These are phyloP conservation scores for Monilinia aucupariae DNA, from an alignment of 2,329 filamentous ascomycete species.

Conservation along the genomic window DNA sequence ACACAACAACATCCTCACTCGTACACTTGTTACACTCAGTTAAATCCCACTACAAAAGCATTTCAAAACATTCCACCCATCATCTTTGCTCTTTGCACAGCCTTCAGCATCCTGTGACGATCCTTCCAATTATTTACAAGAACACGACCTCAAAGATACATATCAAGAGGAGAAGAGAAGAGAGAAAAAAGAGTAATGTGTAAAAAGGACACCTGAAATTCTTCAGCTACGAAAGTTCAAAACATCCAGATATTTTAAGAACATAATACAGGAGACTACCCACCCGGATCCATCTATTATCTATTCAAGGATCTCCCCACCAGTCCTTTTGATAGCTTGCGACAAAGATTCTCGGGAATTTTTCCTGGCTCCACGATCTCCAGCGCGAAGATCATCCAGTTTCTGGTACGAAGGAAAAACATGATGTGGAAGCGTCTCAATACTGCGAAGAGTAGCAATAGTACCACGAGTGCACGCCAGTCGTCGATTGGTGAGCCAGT, in stretches of 20 bases:
- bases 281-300: not conserved
- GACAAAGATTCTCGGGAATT: conserved; percentile 4
- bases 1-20: too few relatives aligned
- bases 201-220: not conserved
- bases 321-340: not conserved
- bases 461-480: conserved; percentile 37
- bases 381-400: conserved; percentile 26
- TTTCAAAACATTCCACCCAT: not conserved
- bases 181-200: too few relatives aligned
- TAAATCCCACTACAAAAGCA: not conserved
- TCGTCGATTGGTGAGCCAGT: conserved; percentile 42
- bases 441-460: conserved; percentile 28
- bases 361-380: conserved; percentile 6
- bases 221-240: conserved; percentile 6
- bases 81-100: conserved; percentile 7
- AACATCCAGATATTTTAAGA: not conserved
- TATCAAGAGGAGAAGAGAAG: not conserved
- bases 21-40: too few relatives aligned
- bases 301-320: not conserved
- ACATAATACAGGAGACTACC: not conserved
- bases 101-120: conserved; percentile 11
- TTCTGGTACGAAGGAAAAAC: conserved; percentile 17
- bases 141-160: conserved; percentile 19
- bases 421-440: conserved; percentile 53
- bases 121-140: conserved; percentile 14